phyloP scores from a whole-genome alignment of 805 yeast species.

The Monosporozyma aquatica region DNA sequence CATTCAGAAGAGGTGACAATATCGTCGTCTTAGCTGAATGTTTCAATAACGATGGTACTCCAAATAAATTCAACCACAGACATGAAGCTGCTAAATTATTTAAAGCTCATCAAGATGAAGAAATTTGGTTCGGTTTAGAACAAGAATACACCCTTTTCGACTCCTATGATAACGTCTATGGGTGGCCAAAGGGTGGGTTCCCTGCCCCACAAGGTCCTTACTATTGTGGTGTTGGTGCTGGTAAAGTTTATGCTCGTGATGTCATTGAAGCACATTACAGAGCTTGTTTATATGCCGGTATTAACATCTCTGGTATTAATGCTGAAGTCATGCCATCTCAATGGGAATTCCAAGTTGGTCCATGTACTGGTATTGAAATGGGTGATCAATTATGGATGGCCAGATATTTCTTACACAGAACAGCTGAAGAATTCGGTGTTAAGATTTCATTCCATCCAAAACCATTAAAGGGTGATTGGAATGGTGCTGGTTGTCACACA shows the following conservation, averaged over 20 bases:
- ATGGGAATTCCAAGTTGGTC: slow-evolving; percentile 99
- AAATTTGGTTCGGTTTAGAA: slow-evolving; percentile 96
- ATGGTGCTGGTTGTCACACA: slow-evolving; percentile 99
- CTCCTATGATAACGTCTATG: slow-evolving; percentile 80
- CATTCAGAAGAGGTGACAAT: slow-evolving; percentile 97
- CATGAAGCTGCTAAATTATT: slow-evolving; percentile 91
- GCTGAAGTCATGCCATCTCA: slow-evolving; percentile 99
- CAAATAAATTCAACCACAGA: slow-evolving; percentile 97
- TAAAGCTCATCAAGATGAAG: slow-evolving; percentile 78
- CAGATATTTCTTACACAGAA: slow-evolving; percentile 84
- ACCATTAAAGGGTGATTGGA: slow-evolving; percentile 98
- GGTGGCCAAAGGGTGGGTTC: slow-evolving; percentile 99
- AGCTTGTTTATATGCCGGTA: slow-evolving; percentile 91
- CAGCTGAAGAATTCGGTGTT: slow-evolving; percentile 97
- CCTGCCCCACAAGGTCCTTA: slow-evolving; percentile 99
- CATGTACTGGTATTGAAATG: slow-evolving; percentile 90
- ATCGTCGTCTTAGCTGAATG: slow-evolving; percentile 90
- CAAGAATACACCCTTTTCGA: slow-evolving; percentile 98
- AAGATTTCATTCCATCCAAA: slow-evolving; percentile 99
- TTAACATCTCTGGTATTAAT: slow-evolving; percentile 88
- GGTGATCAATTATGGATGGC: slow-evolving; percentile 97
- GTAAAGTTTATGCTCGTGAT: slow-evolving; percentile 96
- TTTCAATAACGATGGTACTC: slow-evolving; percentile 98
- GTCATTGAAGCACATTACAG: slow-evolving; percentile 98
- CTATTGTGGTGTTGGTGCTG: slow-evolving; percentile 99